A percentile compares a stretch with the other conserved stretches of the same genome.
These are phyloP conservation scores for Incumbomyces delicatus DNA, from an alignment of 2,329 filamentous ascomycete species.

Conservation along the genomic window DNA sequence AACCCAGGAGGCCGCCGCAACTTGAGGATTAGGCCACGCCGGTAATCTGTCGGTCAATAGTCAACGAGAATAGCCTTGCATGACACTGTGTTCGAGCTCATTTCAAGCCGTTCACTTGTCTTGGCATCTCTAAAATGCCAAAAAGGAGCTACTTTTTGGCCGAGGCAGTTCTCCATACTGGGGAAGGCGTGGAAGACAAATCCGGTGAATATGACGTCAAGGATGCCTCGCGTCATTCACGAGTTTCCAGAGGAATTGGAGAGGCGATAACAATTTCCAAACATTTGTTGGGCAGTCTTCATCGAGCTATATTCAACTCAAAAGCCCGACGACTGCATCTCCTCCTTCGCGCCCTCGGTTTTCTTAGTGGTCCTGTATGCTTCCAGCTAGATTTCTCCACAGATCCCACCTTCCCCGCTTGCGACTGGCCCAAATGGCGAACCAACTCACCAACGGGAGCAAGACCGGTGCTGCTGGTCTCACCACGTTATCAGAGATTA, in stretches of 20 bases:
- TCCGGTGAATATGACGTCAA: no score
- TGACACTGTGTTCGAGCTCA: no score
- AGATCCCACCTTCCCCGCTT: conserved; percentile 17
- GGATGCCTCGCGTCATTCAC: no score
- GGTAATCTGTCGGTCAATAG: no score
- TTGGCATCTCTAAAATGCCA: not conserved
- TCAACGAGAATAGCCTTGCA: no score
- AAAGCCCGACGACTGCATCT: no score
- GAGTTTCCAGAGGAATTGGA: not conserved
- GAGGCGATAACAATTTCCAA: not conserved
- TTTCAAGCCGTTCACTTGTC: no score
- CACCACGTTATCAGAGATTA: conserved; percentile 38
- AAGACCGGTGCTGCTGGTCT: conserved; percentile 11
- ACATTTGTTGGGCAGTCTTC: no score
- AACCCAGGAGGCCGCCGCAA: not conserved
- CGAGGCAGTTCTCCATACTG: no score
- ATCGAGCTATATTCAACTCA: no score
- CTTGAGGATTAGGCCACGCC: not conserved
- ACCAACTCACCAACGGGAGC: conserved; percentile 28
- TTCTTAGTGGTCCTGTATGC: conserved; percentile 3
- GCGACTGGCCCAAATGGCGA: conserved; percentile 37
- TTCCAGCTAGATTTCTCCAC: conserved; percentile 1
- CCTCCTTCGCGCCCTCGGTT: not conserved
- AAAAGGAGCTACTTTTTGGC: not conserved
- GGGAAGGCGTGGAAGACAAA: not conserved